These are phyloP conservation scores for Thielaviopsis euricoi DNA, from an alignment of 2,329 filamentous ascomycete genomes.

Conservation along the genomic window DNA sequence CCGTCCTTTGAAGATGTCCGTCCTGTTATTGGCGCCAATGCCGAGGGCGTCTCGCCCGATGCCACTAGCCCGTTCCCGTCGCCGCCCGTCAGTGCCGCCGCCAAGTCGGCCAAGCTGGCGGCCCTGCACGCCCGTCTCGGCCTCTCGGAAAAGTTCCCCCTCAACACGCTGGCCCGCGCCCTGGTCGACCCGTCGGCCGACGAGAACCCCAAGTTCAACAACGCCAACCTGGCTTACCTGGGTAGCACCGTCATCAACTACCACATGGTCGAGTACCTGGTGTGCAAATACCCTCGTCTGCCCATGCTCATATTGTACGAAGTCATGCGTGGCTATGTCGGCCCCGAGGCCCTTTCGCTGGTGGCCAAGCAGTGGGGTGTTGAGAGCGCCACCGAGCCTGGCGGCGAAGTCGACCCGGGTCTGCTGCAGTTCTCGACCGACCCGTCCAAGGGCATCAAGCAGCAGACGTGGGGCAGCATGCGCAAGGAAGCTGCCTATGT, in stretches of 20 bases:
- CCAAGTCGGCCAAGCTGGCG: conserved; percentile 70
- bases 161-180: conserved; percentile 71
- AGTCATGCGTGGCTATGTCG: conserved; percentile 70
- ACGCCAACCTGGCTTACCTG: conserved; percentile 63
- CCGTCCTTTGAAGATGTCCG: conserved; percentile 9
- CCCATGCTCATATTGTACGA: conserved; percentile 79
- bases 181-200: conserved; percentile 81
- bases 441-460: conserved; percentile 27
- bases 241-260: conserved; percentile 74
- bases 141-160: conserved; percentile 64
- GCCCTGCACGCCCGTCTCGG: conserved; percentile 81
- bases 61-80: conserved; percentile 40
- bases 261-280: conserved; percentile 73
- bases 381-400: conserved; percentile 70
- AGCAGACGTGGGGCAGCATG: conserved; percentile 30
- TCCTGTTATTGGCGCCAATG: conserved; percentile 16
- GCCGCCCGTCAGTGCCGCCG: conserved; percentile 50
- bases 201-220: conserved; percentile 67
- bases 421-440: conserved; percentile 61
- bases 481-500: conserved; percentile 32
- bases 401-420: conserved; percentile 81
- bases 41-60: conserved; percentile 20
- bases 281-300: conserved; percentile 79
- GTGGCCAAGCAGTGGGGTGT: conserved; percentile 83
- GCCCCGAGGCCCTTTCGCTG: conserved; percentile 53